Conservation (phyloP, 495 filamentous ascomycete species). For the Aspergillus kassunensis region DNA sequence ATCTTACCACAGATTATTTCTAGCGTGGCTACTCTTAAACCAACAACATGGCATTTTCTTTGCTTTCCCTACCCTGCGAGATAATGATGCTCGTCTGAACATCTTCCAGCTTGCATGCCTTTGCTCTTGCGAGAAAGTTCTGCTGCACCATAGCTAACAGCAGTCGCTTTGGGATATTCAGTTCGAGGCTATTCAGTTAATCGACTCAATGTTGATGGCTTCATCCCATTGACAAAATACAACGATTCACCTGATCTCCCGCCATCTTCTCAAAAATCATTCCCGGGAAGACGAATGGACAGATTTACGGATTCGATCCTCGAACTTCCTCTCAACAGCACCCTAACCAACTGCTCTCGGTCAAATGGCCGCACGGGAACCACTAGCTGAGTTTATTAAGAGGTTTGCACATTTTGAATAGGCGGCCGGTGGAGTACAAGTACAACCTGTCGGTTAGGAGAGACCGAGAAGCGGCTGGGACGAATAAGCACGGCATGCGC, state of each 20-base stretch:
- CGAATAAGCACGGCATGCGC: no score
- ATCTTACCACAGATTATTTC: no score
- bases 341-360: not conserved
- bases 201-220: not conserved
- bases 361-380: not conserved
- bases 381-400: not conserved
- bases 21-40: no score
- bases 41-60: no score
- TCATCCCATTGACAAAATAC: not conserved
- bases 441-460: no score
- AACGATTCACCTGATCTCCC: conserved; percentile 1
- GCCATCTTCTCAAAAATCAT: not conserved
- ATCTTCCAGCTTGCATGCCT: conserved; percentile 1
- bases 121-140: conserved; percentile 1
- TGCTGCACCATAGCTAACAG: not conserved
- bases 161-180: not conserved
- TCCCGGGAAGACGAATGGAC: conserved; percentile 2
- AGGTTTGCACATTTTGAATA: no score
- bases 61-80: not conserved
- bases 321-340: not conserved
- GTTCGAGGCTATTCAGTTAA: not conserved
- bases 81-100: not conserved
- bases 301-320: not conserved
- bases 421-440: no score
- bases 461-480: no score